A percentile compares a stretch with the other conserved stretches of the same genome.
Conservation (phyloP, 179 eudicot genomes). For the Spergularia azorica region DNA sequence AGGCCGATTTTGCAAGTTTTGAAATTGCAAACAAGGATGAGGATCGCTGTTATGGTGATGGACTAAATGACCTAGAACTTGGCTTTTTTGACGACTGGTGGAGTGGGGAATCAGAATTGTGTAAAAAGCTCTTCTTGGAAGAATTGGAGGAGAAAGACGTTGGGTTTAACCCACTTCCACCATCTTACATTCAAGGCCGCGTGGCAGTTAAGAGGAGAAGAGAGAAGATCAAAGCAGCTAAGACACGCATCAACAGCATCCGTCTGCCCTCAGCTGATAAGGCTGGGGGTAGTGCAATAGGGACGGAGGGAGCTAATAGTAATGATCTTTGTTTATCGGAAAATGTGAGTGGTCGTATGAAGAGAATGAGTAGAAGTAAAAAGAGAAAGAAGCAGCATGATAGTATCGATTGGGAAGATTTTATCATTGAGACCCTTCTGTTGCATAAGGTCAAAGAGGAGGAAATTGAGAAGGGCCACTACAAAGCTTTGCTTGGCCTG, state of each 20-base stretch:
- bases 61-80: slow-evolving; percentile 27
- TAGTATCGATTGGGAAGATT: slow-evolving; percentile 80
- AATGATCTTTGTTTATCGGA: slow-evolving; percentile 17
- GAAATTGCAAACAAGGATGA: slow-evolving; percentile 17
- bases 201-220: slow-evolving; percentile 46
- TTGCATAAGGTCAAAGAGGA: slow-evolving; percentile 77
- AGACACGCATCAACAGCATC: slow-evolving; percentile 55
- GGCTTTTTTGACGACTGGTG: slow-evolving; percentile 64
- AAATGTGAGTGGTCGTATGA: slow-evolving; percentile 11
- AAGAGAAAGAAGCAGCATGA: slow-evolving; percentile 36
- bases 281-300: not conserved
- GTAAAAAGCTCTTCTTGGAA: slow-evolving; percentile 61
- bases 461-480: slow-evolving; percentile 90
- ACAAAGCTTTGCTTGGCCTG: slow-evolving; percentile 66
- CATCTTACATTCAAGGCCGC: slow-evolving; percentile 62
- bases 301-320: slow-evolving; percentile 6
- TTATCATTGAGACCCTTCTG: slow-evolving; percentile 77
- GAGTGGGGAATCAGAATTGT: slow-evolving; percentile 75
- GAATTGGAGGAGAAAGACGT: slow-evolving; percentile 67
- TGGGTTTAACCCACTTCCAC: slow-evolving; percentile 71
- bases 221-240: slow-evolving; percentile 75
- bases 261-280: slow-evolving; percentile 29
- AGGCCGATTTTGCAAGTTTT: slow-evolving; percentile 34
- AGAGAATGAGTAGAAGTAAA: slow-evolving; percentile 26
- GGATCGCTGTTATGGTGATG: slow-evolving; percentile 20